phyloP scores from a whole-genome alignment of 805 yeast genomes.

The Candida methanosorbosa region DNA sequence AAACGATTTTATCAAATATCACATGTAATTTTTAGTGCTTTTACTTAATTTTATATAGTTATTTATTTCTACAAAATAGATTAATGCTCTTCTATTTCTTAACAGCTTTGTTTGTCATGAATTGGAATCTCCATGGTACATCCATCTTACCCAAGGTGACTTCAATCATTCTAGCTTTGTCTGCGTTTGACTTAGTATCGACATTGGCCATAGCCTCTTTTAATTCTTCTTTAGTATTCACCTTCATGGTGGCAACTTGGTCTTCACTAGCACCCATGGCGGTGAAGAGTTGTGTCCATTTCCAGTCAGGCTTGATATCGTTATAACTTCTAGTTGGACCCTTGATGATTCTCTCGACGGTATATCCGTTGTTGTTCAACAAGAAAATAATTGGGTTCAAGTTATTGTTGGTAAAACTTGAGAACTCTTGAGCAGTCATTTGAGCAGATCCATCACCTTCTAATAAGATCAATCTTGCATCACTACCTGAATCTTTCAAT shows the following conservation, averaged over 20 bases:
- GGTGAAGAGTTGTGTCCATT: constrained; percentile 61
- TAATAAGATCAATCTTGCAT: constrained; percentile 31
- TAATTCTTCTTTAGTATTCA: constrained; percentile 31
- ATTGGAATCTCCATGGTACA: constrained; percentile 45
- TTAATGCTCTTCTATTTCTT: background rate
- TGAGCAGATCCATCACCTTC: constrained; percentile 51
- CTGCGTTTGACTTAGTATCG: constrained; percentile 21
- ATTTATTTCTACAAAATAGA: no score
- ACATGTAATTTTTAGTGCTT: constrained; percentile 10
- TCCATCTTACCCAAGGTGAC: constrained; percentile 51
- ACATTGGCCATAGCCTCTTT: constrained; percentile 23
- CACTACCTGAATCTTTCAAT: constrained; percentile 27
- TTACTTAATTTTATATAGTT: background rate
- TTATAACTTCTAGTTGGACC: constrained; percentile 43
- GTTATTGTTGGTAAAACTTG: constrained; percentile 31
- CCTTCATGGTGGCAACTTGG: constrained; percentile 21
- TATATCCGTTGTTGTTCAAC: constrained; percentile 43
- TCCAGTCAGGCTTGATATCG: constrained; percentile 38
- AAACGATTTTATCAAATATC: constrained; percentile 23
- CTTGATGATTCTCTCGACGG: constrained; percentile 39
- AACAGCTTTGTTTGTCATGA: constrained; percentile 5
- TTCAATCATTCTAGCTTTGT: constrained; percentile 46
- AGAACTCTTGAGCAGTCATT: constrained; percentile 43
- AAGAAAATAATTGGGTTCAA: constrained; percentile 34
- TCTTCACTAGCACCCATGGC: constrained; percentile 50